These are phyloP conservation scores for Didymella keratinophila DNA, from an alignment of 2,329 filamentous ascomycete species.

Conservation along the genomic window DNA sequence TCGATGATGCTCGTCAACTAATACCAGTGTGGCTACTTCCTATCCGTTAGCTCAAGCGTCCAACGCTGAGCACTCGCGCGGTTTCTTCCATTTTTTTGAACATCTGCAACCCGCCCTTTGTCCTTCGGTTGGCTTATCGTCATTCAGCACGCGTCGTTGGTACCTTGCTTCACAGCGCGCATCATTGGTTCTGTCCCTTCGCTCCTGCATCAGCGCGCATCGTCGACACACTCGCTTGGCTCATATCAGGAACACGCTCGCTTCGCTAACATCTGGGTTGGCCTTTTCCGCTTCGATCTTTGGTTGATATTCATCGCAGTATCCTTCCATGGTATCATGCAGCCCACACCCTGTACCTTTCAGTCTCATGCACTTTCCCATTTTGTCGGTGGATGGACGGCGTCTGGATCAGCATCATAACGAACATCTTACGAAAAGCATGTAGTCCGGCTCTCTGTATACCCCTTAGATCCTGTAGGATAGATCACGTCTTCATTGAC, in stretches of 20 bases:
- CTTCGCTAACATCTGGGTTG: not conserved
- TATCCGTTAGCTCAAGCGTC: too few relatives aligned
- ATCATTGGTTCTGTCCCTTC: not conserved
- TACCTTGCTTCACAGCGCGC: not conserved
- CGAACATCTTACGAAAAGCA: conserved; percentile 7
- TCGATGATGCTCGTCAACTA: too few relatives aligned
- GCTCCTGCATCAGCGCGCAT: conserved; percentile 3
- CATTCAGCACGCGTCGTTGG: not conserved
- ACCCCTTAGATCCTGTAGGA: not conserved
- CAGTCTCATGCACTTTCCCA: not conserved
- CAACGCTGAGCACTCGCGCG: too few relatives aligned
- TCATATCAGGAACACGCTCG: not conserved
- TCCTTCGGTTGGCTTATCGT: conserved; percentile 10
- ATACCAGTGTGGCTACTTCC: too few relatives aligned
- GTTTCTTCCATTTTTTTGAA: conserved; percentile 9
- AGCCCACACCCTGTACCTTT: not conserved
- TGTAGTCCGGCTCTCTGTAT: conserved; percentile 3
- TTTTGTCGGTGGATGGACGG: not conserved
- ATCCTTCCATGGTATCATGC: not conserved
- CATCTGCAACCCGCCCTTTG: not conserved
- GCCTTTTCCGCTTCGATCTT: not conserved
- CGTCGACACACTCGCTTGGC: not conserved
- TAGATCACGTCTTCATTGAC: conserved; percentile 6
- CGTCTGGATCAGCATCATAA: not conserved
- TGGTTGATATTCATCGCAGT: not conserved